Evolutionary conservation across 352 stramenopile species (phyloP).

Genomic region (Lagenidium giganteum): DNA sequence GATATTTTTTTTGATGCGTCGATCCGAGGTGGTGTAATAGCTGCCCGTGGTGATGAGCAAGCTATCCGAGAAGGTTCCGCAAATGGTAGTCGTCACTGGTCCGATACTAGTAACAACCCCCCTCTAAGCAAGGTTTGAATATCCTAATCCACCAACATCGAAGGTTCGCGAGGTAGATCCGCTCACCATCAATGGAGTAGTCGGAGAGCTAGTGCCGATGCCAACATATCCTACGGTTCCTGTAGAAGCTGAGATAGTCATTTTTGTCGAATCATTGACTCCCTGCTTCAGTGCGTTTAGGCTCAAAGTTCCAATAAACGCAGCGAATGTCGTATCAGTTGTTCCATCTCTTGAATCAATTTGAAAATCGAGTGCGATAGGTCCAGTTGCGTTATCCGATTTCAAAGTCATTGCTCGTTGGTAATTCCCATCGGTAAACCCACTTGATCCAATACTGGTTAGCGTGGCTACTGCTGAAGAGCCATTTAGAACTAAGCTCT

Average conservation of each 20-base stretch:
- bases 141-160: background rate
- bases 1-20: slow-evolving; percentile 8
- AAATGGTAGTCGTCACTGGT: no score
- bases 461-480: no score
- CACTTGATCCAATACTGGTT: no score
- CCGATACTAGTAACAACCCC: background rate
- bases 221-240: slow-evolving; percentile 10
- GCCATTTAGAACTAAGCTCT: no score
- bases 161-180: background rate
- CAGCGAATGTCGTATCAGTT: slow-evolving; percentile 5
- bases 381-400: no score
- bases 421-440: no score
- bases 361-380: no score
- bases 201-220: slow-evolving; percentile 9
- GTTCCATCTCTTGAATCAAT: slow-evolving; percentile 8
- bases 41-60: background rate
- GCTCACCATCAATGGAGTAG: background rate
- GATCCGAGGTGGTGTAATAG: slow-evolving; percentile 1
- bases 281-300: slow-evolving; percentile 8
- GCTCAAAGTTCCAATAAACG: slow-evolving; percentile 6
- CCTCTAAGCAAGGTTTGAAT: background rate
- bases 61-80: no score
- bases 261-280: slow-evolving; percentile 4
- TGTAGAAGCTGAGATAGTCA: slow-evolving; percentile 9
- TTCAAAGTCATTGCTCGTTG: no score